A percentile compares a stretch with the other conserved stretches of the same genome.
phyloP scores from a whole-genome alignment of 306 rosid species.

The Cicer arietinum region DNA sequence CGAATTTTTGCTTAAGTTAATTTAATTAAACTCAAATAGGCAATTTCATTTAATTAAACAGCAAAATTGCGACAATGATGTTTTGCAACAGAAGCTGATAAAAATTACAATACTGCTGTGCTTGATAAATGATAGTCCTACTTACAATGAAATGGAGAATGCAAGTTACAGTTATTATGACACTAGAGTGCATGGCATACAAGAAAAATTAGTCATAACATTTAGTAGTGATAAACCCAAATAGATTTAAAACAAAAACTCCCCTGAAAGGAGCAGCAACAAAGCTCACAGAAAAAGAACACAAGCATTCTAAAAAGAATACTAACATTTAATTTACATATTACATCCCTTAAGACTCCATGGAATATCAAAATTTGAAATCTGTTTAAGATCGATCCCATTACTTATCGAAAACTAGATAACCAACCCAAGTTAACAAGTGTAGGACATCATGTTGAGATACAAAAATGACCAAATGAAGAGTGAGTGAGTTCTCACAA shows the following conservation, averaged over 20 bases:
- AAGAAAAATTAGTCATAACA: not conserved
- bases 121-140: not conserved
- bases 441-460: slow-evolving; percentile 38
- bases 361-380: slow-evolving; percentile 46
- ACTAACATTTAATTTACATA: slow-evolving; percentile 47
- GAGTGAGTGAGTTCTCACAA: not conserved
- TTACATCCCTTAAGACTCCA: slow-evolving; percentile 1
- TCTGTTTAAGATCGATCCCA: slow-evolving; percentile 30
- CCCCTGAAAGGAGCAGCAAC: not conserved
- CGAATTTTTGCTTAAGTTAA: not conserved
- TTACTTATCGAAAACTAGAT: slow-evolving; percentile 35
- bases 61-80: not conserved
- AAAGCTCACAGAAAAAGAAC: slow-evolving; percentile 9
- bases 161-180: not conserved
- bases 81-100: not conserved
- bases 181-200: not conserved
- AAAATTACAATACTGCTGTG: not conserved
- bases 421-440: slow-evolving; percentile 43
- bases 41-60: not conserved
- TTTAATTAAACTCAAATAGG: not conserved
- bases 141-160: not conserved
- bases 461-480: slow-evolving; percentile 26
- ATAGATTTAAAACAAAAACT: not conserved
- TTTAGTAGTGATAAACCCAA: not conserved
- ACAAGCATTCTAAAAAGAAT: slow-evolving; percentile 14